phyloP scores from a whole-genome alignment of 805 yeast species.

The Suhomyces kilbournensis region DNA sequence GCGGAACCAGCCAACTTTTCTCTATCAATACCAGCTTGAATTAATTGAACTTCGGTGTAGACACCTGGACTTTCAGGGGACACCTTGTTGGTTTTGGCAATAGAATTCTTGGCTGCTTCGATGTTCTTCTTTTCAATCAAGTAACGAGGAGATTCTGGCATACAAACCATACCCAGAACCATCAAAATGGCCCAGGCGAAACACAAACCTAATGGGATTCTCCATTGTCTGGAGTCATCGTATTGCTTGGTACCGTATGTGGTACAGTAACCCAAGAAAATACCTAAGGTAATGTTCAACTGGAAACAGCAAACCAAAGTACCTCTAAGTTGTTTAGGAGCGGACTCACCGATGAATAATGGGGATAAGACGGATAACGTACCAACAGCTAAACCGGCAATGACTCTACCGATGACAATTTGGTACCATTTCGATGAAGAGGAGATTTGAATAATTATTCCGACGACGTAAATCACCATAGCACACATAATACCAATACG shows the following conservation, averaged over 20 bases:
- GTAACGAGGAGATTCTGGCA: constrained; percentile 72
- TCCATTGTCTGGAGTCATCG: constrained; percentile 57
- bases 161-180: constrained; percentile 49
- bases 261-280: constrained; percentile 66
- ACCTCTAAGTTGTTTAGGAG: constrained; percentile 73
- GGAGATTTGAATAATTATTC: constrained; percentile 59
- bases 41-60: constrained; percentile 49
- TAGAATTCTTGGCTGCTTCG: constrained; percentile 53
- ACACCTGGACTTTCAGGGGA: constrained; percentile 53
- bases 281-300: constrained; percentile 67
- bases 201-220: constrained; percentile 58
- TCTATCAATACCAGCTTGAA: constrained; percentile 59
- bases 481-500: constrained; percentile 52
- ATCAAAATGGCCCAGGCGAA: constrained; percentile 47
- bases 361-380: constrained; percentile 68
- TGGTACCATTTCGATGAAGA: constrained; percentile 59
- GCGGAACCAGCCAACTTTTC: constrained; percentile 65
- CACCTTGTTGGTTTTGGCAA: constrained; percentile 59
- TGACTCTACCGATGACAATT: constrained; percentile 57
- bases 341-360: constrained; percentile 61
- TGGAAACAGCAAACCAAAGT: constrained; percentile 68
- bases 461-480: constrained; percentile 57
- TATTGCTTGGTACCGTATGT: constrained; percentile 61
- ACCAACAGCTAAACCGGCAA: constrained; percentile 74
- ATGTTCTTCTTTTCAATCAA: constrained; percentile 48